These are phyloP conservation scores for Magnusiomyces paraingens DNA, from an alignment of 1,139 yeast species.

Conservation along the genomic window DNA sequence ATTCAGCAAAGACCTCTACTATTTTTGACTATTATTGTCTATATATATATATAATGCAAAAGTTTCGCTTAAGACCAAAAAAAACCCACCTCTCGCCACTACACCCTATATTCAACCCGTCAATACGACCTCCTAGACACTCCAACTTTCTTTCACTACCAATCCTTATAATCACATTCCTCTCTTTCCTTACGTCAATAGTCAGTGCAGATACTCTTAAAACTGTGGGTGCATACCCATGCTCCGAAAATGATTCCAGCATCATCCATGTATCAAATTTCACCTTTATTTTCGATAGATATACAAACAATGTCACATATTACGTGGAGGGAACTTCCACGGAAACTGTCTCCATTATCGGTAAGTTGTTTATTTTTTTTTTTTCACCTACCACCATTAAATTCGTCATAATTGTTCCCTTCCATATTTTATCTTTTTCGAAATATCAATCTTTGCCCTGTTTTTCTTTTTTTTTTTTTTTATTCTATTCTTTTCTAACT, in stretches of 20 bases:
- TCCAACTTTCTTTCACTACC: not conserved
- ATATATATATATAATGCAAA: not conserved
- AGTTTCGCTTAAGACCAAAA: not conserved
- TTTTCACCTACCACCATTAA: not conserved
- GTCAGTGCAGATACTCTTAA: conserved; percentile 11
- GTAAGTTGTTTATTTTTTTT: conserved; percentile 11
- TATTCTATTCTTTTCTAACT: not conserved
- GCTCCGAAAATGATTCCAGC: conserved; percentile 11
- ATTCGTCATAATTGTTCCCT: too few relatives aligned
- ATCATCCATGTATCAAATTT: conserved; percentile 20
- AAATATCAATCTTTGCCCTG: not conserved
- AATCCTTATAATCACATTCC: not conserved
- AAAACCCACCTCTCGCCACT: too few relatives aligned
- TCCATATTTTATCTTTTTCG: not conserved
- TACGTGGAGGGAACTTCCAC: conserved; percentile 21
- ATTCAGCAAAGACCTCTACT: not conserved
- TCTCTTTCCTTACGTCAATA: not conserved
- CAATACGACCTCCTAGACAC: not conserved
- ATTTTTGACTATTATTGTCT: not conserved
- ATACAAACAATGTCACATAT: conserved; percentile 22
- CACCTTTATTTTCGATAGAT: conserved; percentile 16
- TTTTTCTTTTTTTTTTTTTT: not conserved
- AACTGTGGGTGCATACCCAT: conserved; percentile 21
- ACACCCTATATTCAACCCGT: not conserved
- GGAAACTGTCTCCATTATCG: conserved; percentile 19